These are phyloP conservation scores for Trifolium fragiferum DNA, from an alignment of 306 rosid species.

Conservation along the genomic window DNA sequence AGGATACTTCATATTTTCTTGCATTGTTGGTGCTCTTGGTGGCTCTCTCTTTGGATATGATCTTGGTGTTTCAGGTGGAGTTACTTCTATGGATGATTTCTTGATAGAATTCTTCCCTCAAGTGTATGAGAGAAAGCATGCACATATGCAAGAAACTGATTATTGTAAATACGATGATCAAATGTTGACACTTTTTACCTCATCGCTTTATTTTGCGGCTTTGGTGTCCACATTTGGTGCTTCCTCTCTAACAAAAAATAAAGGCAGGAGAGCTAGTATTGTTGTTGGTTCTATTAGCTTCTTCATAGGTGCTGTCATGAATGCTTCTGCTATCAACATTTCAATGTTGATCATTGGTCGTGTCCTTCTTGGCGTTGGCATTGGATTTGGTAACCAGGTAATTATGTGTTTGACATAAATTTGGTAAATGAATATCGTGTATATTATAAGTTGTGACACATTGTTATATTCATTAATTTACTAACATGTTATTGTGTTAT, in stretches of 20 bases:
- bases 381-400: constrained; percentile 92
- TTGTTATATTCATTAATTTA: background rate
- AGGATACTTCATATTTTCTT: constrained; percentile 62
- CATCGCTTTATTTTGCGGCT: constrained; percentile 81
- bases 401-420: too few relatives aligned
- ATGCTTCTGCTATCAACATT: constrained; percentile 64
- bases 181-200: constrained; percentile 74
- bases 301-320: constrained; percentile 67
- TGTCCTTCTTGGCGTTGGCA: constrained; percentile 71
- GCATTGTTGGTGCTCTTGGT: constrained; percentile 85
- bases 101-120: constrained; percentile 73
- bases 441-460: constrained; percentile 35
- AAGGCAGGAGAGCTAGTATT: constrained; percentile 58
- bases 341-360: constrained; percentile 69
- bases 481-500: background rate
- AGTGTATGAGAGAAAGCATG: constrained; percentile 69
- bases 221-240: constrained; percentile 74
- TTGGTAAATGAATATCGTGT: too few relatives aligned
- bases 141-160: constrained; percentile 73
- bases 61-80: constrained; percentile 97
- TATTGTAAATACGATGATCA: constrained; percentile 90
- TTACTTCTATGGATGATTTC: constrained; percentile 95
- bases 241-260: constrained; percentile 48
- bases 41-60: constrained; percentile 92
- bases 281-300: constrained; percentile 73